phyloP scores from a whole-genome alignment of 495 filamentous ascomycete genomes.

The Penicillium egyptiacum region DNA sequence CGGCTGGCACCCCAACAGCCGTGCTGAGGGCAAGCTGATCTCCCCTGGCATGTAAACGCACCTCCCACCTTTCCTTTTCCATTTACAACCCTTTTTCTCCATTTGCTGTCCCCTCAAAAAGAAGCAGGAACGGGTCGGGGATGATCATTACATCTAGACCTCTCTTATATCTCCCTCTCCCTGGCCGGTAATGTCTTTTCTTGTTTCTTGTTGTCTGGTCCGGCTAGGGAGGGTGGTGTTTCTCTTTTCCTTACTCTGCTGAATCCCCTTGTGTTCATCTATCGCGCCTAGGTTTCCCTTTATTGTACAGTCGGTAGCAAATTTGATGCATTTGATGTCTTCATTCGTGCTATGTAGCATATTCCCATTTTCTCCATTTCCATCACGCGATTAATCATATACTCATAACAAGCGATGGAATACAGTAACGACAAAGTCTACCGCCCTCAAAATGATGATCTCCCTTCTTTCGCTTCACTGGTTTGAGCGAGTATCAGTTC shows the following conservation, averaged over 20 bases:
- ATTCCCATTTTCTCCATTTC: neutral
- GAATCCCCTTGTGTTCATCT: conserved; percentile 30
- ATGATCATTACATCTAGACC: conserved; percentile 24
- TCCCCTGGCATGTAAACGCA: conserved; percentile 67
- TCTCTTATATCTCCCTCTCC: conserved; percentile 18
- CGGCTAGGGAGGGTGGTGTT: conserved; percentile 24
- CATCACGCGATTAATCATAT: neutral
- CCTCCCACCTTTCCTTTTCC: conserved; percentile 11
- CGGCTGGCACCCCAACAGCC: conserved; percentile 79
- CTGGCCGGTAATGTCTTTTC: conserved; percentile 21
- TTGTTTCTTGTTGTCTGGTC: conserved; percentile 15
- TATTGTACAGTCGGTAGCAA: conserved; percentile 39
- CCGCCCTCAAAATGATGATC: neutral
- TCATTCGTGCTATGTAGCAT: conserved; percentile 12
- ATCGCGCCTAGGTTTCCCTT: conserved; percentile 33
- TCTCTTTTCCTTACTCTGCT: conserved; percentile 26
- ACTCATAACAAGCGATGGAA: neutral
- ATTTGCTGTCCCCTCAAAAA: conserved; percentile 21
- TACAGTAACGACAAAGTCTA: neutral
- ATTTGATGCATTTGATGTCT: conserved; percentile 38
- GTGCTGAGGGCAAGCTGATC: conserved; percentile 76
- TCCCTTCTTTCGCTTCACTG: neutral
- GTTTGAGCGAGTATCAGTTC: neutral
- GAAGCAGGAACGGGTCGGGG: conserved; percentile 25
- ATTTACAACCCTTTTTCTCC: conserved; percentile 14